A percentile compares a stretch with the other conserved stretches of the same genome.
phyloP scores from a whole-genome alignment of 1,139 yeast species.

The Entelexis paramagnoliae region DNA sequence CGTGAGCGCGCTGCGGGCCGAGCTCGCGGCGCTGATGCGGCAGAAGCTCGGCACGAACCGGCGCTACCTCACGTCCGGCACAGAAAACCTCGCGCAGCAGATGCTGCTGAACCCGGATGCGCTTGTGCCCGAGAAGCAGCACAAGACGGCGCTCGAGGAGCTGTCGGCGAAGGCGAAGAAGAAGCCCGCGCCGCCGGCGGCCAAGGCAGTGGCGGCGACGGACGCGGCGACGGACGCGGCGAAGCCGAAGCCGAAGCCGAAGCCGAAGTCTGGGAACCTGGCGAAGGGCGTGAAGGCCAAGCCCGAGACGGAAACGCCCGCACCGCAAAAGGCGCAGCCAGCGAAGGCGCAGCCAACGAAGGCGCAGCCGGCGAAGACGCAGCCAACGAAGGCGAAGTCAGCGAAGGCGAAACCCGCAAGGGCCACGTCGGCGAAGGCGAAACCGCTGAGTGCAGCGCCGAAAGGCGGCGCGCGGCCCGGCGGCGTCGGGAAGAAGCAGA shows the following conservation, averaged over 20 bases:
- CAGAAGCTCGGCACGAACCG: conserved; percentile 47
- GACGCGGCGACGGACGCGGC: neutral
- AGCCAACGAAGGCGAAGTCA: neutral
- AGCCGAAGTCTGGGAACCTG: neutral
- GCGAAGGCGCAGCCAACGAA: neutral
- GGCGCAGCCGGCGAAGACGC: neutral
- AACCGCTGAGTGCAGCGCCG: neutral
- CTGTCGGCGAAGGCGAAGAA: conserved; percentile 34
- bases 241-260: neutral
- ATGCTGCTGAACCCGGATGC: conserved; percentile 32
- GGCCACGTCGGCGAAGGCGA: neutral
- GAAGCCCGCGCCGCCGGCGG: neutral
- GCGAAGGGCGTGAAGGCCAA: no score
- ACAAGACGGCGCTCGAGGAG: conserved; percentile 54
- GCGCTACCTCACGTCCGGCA: conserved; percentile 71
- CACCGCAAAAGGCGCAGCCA: neutral
- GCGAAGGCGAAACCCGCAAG: no score
- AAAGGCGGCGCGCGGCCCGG: neutral
- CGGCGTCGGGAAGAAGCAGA: neutral
- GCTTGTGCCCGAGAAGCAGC: conserved; percentile 51
- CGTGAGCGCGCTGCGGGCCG: conserved; percentile 40
- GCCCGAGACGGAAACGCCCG: no score
- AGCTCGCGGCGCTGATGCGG: conserved; percentile 47
- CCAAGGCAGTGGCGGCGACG: neutral
- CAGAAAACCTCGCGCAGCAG: conserved; percentile 67